phyloP scores from a whole-genome alignment of 345 rosid species.

The Erucastrum elatum region DNA sequence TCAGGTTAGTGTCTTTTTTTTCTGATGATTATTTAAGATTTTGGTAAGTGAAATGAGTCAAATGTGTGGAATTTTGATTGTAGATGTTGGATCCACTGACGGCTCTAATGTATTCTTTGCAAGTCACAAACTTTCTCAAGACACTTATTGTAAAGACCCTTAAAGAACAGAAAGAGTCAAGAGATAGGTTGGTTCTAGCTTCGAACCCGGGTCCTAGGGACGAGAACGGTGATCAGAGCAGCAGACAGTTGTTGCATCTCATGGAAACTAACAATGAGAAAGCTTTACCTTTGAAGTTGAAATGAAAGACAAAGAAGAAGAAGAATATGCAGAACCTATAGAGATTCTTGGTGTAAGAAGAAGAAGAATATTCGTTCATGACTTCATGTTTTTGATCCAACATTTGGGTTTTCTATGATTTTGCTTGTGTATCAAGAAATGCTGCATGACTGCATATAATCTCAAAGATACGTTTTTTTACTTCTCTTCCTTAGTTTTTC shows the following conservation, averaged over 20 bases:
- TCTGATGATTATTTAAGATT: background rate
- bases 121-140: slow-evolving; percentile 95
- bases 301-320: slow-evolving; percentile 40
- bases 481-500: background rate
- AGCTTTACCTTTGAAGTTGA: slow-evolving; percentile 8
- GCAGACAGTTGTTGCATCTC: slow-evolving; percentile 39
- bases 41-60: slow-evolving; percentile 18
- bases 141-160: slow-evolving; percentile 65
- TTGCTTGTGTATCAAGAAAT: slow-evolving; percentile 33
- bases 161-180: slow-evolving; percentile 63
- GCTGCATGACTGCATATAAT: slow-evolving; percentile 30
- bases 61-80: background rate
- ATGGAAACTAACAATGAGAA: slow-evolving; percentile 43
- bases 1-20: slow-evolving; percentile 53
- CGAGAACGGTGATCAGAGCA: slow-evolving; percentile 60
- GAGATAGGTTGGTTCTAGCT: slow-evolving; percentile 44
- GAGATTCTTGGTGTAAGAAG: slow-evolving; percentile 38
- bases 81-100: slow-evolving; percentile 99
- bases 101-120: slow-evolving; percentile 93
- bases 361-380: background rate
- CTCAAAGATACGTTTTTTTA: slow-evolving; percentile 5
- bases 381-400: slow-evolving; percentile 10
- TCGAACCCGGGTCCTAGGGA: slow-evolving; percentile 60
- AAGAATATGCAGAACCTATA: slow-evolving; percentile 35
- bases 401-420: slow-evolving; percentile 12